A percentile compares a stretch with the other conserved stretches of the same genome.
Conservation (phyloP, 2,329 filamentous ascomycete genomes). For the Juglanconis sp. region DNA sequence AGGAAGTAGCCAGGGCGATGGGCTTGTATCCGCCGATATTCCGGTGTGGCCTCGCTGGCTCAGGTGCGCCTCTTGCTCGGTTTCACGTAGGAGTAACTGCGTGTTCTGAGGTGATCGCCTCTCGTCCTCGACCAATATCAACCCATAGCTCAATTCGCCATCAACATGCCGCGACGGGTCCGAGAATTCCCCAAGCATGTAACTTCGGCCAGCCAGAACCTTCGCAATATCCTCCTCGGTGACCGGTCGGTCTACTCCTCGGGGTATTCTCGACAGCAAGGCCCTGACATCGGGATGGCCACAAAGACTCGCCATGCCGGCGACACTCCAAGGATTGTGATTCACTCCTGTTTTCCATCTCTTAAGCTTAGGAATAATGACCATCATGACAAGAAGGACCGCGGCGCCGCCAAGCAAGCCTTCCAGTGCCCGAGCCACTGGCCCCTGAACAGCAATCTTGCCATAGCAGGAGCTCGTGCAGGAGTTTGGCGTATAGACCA, state of each 20-base stretch:
- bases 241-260: background rate
- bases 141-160: background rate
- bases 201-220: background rate
- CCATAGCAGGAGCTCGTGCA: background rate
- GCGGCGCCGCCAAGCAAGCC: background rate
- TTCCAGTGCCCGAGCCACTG: background rate
- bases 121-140: background rate
- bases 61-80: background rate
- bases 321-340: conserved; percentile 34
- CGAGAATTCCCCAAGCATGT: background rate
- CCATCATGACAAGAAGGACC: conserved; percentile 22
- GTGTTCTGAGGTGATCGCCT: background rate
- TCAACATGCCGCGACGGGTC: background rate
- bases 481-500: background rate
- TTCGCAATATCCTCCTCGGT: background rate
- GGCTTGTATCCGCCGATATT: background rate
- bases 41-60: background rate
- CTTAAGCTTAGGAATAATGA: conserved; percentile 25
- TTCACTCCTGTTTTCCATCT: conserved; percentile 30
- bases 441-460: background rate
- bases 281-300: conserved; percentile 23
- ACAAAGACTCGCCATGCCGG: conserved; percentile 26
- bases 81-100: background rate
- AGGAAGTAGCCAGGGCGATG: background rate
- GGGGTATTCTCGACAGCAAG: background rate